Evolutionary conservation across 176 grass and related monocot species (phyloP).

Genomic region (Pharus latifolius): DNA sequence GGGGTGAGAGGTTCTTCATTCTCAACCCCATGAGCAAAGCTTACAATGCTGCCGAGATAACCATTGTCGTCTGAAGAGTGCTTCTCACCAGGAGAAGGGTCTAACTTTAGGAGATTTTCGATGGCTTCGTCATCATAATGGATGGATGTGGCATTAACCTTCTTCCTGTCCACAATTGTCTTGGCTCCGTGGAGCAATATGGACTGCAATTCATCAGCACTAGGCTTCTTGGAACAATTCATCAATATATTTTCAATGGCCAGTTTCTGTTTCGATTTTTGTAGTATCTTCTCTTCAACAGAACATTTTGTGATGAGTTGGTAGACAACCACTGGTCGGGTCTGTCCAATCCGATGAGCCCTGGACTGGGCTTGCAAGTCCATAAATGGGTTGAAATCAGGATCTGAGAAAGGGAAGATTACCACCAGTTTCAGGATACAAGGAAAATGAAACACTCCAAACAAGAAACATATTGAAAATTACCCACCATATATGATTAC

Average conservation of each 20-base stretch:
- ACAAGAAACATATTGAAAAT: background rate
- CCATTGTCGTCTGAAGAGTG: constrained; percentile 47
- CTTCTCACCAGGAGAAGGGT: constrained; percentile 34
- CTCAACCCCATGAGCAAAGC: constrained; percentile 26
- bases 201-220: constrained; percentile 41
- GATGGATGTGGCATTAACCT: constrained; percentile 34
- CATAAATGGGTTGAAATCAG: constrained; percentile 76
- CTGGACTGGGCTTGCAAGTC: constrained; percentile 66
- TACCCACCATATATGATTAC: constrained; percentile 65
- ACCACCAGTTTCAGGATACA: background rate
- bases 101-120: constrained; percentile 52
- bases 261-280: constrained; percentile 59
- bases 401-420: constrained; percentile 26
- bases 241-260: constrained; percentile 62
- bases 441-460: background rate
- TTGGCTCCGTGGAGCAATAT: constrained; percentile 53
- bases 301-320: constrained; percentile 64
- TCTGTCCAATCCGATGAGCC: constrained; percentile 63
- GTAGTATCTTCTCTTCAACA: constrained; percentile 66
- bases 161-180: constrained; percentile 44
- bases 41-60: constrained; percentile 53
- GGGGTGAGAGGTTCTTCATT: constrained; percentile 23
- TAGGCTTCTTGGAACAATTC: constrained; percentile 53
- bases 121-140: constrained; percentile 53
- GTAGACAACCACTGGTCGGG: constrained; percentile 58